These are phyloP conservation scores for Candida sanyiensis DNA, from an alignment of 805 yeast genomes.

Conservation along the genomic window DNA sequence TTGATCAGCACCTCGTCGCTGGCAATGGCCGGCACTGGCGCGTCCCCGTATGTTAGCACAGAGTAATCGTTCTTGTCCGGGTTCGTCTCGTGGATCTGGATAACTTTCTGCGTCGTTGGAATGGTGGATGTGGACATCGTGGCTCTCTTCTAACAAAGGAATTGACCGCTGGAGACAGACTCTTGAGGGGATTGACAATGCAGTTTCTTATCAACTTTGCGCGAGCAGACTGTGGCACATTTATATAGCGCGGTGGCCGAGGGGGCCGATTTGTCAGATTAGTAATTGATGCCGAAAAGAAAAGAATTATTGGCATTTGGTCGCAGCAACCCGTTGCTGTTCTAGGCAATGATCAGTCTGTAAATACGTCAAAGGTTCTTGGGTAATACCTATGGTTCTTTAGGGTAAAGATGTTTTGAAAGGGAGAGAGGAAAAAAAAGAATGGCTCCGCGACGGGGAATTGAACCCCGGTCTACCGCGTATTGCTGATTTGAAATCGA, in stretches of 20 bases:
- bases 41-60: slow-evolving; percentile 49
- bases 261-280: not conserved
- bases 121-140: slow-evolving; percentile 27
- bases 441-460: slow-evolving; percentile 3
- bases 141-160: not conserved
- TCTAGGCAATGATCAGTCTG: too few species aligned
- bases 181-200: not conserved
- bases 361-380: too few species aligned
- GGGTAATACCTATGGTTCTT: too few species aligned
- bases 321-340: too few species aligned
- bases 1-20: slow-evolving; percentile 61
- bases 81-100: slow-evolving; percentile 49
- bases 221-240: too few species aligned
- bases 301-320: too few species aligned
- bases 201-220: not conserved
- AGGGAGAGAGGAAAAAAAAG: not conserved
- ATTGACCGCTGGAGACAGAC: not conserved
- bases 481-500: not conserved
- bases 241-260: too few species aligned
- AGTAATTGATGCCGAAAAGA: not conserved
- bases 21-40: slow-evolving; percentile 51
- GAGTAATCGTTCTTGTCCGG: slow-evolving; percentile 34
- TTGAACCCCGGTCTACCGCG: slow-evolving; percentile 7
- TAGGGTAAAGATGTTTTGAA: not conserved
- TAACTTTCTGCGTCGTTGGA: slow-evolving; percentile 53